phyloP scores from a whole-genome alignment of 192 early-diverging fungal species.

The Coemansia sp. region DNA sequence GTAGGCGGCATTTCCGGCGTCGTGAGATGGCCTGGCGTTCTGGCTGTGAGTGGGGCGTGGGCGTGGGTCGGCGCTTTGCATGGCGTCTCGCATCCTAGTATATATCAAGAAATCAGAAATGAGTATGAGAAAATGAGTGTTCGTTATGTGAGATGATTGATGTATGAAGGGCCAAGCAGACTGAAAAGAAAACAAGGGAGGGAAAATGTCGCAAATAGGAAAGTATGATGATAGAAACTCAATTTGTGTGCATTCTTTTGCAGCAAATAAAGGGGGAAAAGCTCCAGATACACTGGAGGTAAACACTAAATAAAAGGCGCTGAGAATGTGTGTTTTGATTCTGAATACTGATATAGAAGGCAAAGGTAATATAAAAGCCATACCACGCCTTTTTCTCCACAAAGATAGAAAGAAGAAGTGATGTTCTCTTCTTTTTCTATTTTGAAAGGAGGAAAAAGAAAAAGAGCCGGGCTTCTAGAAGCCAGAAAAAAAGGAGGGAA shows the following conservation, averaged over 20 bases:
- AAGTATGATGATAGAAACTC: background rate
- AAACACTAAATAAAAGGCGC: background rate
- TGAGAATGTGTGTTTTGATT: background rate
- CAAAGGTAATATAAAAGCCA: too few relatives aligned
- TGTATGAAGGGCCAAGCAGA: background rate
- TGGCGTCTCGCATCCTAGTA: constrained; percentile 19
- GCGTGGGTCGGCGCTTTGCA: constrained; percentile 30
- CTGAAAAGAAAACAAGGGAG: background rate
- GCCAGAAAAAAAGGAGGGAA: background rate
- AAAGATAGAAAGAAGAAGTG: background rate
- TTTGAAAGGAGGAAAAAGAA: background rate
- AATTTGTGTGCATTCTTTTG: background rate
- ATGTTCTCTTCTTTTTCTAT: background rate
- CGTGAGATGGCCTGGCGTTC: background rate
- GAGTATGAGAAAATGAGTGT: background rate
- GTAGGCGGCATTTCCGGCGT: background rate
- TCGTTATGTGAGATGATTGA: background rate
- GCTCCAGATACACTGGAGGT: too few relatives aligned
- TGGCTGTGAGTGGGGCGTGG: background rate
- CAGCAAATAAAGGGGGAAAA: background rate
- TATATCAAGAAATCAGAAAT: background rate
- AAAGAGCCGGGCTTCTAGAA: background rate
- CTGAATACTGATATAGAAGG: too few relatives aligned
- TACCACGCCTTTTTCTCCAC: background rate
- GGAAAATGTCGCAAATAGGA: background rate